Conservation (phyloP, 2,329 filamentous ascomycete genomes). For the Sclerotinia subarctica region DNA sequence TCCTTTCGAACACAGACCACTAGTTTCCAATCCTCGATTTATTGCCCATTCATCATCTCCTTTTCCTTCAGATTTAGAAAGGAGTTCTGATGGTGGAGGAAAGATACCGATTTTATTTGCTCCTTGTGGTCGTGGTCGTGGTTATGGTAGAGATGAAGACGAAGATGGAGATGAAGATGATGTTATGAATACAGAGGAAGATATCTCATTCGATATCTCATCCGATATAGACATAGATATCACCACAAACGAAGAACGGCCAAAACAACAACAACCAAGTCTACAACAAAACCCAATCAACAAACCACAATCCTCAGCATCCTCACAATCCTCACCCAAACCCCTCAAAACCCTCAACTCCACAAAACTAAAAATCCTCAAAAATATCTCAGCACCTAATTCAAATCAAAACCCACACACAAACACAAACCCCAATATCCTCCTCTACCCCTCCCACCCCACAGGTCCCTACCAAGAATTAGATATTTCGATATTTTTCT, state of each 20-base stretch:
- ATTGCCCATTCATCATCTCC: neutral
- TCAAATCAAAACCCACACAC: neutral
- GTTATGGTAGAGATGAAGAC: neutral
- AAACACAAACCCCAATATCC: neutral
- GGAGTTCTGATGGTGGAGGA: too few relatives aligned
- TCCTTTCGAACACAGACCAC: neutral
- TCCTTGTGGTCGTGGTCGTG: neutral
- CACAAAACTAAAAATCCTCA: neutral
- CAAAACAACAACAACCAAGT: neutral
- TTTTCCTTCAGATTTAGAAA: neutral
- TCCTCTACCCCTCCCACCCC: neutral
- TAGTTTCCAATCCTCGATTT: neutral
- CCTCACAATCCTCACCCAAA: too few relatives aligned
- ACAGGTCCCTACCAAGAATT: conserved; percentile 9
- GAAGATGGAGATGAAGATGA: neutral
- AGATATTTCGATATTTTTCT: neutral
- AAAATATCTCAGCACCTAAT: neutral
- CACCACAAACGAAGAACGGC: neutral
- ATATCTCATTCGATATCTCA: neutral
- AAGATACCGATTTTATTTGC: neutral
- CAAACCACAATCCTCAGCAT: neutral
- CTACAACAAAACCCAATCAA: neutral
- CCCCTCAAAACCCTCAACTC: neutral
- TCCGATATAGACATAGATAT: neutral
- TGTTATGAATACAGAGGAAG: neutral